Base-by-base conservation (phyloP, 2,329 filamentous ascomycete species). In the Colletotrichum abscissum region DNA sequence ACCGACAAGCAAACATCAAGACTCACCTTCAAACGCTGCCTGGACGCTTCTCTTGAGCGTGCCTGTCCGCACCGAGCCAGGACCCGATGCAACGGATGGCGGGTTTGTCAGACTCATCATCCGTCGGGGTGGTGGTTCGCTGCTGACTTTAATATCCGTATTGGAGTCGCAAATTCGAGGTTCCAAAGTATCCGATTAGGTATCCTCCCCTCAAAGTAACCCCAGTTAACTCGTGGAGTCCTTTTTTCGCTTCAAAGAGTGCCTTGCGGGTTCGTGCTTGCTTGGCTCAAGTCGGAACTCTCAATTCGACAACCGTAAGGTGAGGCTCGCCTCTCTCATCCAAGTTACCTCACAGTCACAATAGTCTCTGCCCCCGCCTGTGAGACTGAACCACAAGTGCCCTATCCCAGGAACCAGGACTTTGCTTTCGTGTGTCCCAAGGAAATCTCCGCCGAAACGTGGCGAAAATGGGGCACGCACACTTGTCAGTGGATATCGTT, bases 21-120 rank as follows among this genome's bases (percentile, higher is more conserved):
- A 80, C 85, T 78, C 85, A 90, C 90, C 89, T 82, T 91, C 88
- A 84, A 91, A 91, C 49, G 88, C 87, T 74, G 89, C 86, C 80
- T 91, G 89, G 68, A 90, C 88, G 76, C 86, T 90, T 78, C 89
- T 85, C 83, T 91, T 92, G 67, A 90, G 81, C 33, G 82, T 83
- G 63, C 76, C 75, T 73, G 81, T 83, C 74, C 84, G 83, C 64
- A 82, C 81, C 69, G 87, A 88, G 54, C 83, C 84, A 66, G 87
- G 85, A 63, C 85, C 86, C 77, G 86, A 87, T 46, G 86, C 82
- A 75, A 80, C 86, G 76, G 88, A 86, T 57, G 87, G 81, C 72
- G 87, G 87, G 80, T 89, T 89, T 67, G 86, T 89, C 82, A 86
- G 82, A 83, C 84, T 88, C 88, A 89, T 90, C 49, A 73, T 74